Evolutionary conservation across 2,329 filamentous ascomycete genomes (phyloP).

Genomic region (Botryotinia convoluta): DNA sequence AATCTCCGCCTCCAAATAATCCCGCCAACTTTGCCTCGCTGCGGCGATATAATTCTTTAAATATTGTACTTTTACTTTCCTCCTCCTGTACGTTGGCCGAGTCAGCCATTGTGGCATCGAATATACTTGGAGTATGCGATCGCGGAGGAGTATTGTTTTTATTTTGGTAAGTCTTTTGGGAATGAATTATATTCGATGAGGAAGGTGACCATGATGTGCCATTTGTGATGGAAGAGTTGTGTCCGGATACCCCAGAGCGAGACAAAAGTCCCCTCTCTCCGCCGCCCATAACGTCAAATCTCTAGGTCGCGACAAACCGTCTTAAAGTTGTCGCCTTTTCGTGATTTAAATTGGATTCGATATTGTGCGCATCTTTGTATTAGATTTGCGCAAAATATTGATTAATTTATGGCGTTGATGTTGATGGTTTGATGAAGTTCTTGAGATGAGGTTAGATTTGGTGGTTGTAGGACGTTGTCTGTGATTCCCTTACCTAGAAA

Average conservation of each 20-base stretch:
- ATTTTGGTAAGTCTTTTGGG: constrained; percentile 51
- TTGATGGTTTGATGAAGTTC: constrained; percentile 20
- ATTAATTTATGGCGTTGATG: constrained; percentile 18
- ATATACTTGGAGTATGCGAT: constrained; percentile 33
- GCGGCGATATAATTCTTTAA: constrained; percentile 73
- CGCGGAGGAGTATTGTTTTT: constrained; percentile 55
- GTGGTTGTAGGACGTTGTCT: constrained; percentile 21
- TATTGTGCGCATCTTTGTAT: constrained; percentile 19
- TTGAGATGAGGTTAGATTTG: constrained; percentile 16
- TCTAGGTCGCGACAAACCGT: constrained; percentile 31
- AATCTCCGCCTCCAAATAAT: constrained; percentile 59
- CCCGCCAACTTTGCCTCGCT: constrained; percentile 74
- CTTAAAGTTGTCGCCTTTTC: constrained; percentile 27
- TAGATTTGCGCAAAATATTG: constrained; percentile 20
- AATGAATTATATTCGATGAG: constrained; percentile 47
- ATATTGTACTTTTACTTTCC: constrained; percentile 67
- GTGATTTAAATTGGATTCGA: constrained; percentile 29
- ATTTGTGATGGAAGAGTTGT: constrained; percentile 30
- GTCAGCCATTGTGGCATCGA: constrained; percentile 46
- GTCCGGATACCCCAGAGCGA: constrained; percentile 28
- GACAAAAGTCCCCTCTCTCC: constrained; percentile 31
- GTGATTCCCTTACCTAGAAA: constrained; percentile 20
- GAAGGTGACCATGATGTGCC: constrained; percentile 63
- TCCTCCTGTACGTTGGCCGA: constrained; percentile 58
- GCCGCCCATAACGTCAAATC: constrained; percentile 21